A percentile compares a stretch with the other conserved stretches of the same genome.
These are phyloP conservation scores for Macaranga tanarius DNA, from an alignment of 441 rosid genomes.

Conservation along the genomic window DNA sequence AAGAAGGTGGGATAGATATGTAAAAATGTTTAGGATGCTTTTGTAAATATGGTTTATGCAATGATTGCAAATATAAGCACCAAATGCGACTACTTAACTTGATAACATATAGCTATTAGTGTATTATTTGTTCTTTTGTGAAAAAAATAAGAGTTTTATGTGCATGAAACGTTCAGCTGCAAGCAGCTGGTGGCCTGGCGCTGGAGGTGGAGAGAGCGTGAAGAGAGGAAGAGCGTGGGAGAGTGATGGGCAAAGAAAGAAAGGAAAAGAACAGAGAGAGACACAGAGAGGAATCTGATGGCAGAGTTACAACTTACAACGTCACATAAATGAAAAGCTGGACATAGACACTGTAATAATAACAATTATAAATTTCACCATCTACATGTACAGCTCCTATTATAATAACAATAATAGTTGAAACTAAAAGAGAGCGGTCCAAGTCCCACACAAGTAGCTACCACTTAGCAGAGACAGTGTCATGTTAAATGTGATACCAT, in stretches of 20 bases:
- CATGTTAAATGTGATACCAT: slow-evolving; percentile 22
- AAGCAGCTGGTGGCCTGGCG: too few relatives aligned
- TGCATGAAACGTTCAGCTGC: too few relatives aligned
- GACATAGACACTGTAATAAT: neutral
- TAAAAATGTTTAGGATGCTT: too few relatives aligned
- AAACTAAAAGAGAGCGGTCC: neutral
- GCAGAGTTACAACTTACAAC: slow-evolving; percentile 8
- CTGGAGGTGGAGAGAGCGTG: neutral
- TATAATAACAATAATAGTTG: slow-evolving; percentile 8
- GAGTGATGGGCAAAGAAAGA: neutral
- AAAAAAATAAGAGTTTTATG: too few relatives aligned
- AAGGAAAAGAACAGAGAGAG: neutral
- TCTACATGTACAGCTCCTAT: neutral
- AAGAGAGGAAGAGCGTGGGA: neutral
- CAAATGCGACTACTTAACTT: too few relatives aligned
- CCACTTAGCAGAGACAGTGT: neutral
- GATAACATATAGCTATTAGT: too few relatives aligned
- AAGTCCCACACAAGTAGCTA: slow-evolving; percentile 22
- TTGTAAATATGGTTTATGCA: too few relatives aligned
- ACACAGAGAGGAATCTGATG: slow-evolving; percentile 4
- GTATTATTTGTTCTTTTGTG: too few relatives aligned
- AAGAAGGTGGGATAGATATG: too few relatives aligned
- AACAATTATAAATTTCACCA: neutral
- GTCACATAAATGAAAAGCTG: slow-evolving; percentile 12
- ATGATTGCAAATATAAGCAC: too few relatives aligned